Evolutionary conservation across 2,329 filamentous ascomycete genomes (phyloP), one percentile per base, ranked within the genome.

Genomic region (Stagonosporopsis chrysanthemi): DNA sequence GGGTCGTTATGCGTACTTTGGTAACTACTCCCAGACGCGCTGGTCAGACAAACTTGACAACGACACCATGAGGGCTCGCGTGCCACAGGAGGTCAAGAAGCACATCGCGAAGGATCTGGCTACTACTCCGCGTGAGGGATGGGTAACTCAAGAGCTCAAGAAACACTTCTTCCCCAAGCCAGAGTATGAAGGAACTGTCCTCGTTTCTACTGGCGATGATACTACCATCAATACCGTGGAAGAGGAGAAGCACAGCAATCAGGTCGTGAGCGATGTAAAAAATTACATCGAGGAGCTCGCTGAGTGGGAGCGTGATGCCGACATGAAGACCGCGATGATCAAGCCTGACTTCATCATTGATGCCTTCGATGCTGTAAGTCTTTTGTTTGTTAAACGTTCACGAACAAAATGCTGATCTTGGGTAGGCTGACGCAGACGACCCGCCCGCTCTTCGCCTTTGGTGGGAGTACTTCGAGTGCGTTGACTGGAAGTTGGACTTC

Each of bases 391-490:
- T 5, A 11, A 14, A n/a, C 11, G 17, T 23, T 2, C 2, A 23
- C 17, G 11, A 36, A 8, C 4, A 24, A 24, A 2, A 22, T 43
- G 39, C 57, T 63, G 41, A 59, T 46, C 33, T 3, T 33, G 12
- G 14, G 31, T 33, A 75, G 64, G 71, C 75, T 33, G 79, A 81
- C 65, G 68, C 71, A 1, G 78, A 75, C 35, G 66, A 73, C 6
- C 70, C 73, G 11, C 74, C 75, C 0, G 79, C 78, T 6, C 66
- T 82, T 8, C 71, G 80, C 17, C 72, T 82, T 23, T 80, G 75
- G 76, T 81, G 77, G 77, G 79, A 82, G 67, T 82, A 82, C 47
- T 68, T 82, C 26, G 62, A 80, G 64, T 82, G 79, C 54, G 69
- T 77, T 3, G 68, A 69, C 14, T 82, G 74, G 66, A 77, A 79